Evolutionary conservation across 1,139 yeast genomes (phyloP), one percentile per base, ranked within the genome.

Genomic region (Blastobotrys capitulatus): DNA sequence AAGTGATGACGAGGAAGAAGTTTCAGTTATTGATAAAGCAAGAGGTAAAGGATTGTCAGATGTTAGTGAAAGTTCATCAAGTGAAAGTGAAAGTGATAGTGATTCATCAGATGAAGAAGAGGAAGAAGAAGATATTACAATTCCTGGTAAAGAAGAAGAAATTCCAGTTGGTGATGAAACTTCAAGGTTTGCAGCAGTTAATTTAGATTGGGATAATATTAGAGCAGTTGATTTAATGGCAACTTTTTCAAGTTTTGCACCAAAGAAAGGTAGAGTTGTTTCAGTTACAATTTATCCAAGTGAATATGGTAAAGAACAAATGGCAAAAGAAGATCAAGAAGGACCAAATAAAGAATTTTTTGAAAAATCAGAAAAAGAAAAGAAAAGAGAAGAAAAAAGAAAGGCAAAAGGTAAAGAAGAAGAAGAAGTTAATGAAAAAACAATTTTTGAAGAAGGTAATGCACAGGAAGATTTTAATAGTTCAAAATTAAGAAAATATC

Each of bases 141-240:
- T 78, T 38, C 83, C 83, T 2, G 72, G 83, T 63, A 85, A 84
- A 36, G 90, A 82, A 57, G 65, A 68, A 8, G 76, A 79, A 51
- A 86, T 94, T 12, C 92, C 86, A 46, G 83, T 81, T 52, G 95
- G 96, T 40, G 97, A 90, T 1, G 96, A 96, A 27, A 76, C 95
- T 0, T 71, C 72, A 35, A 72, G 86, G 6, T 75, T 94, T 63
- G 98, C 98, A 0, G 96, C 84, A 1, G 98, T 94, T 31, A 94
- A 94, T 62, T 75, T 94, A 78, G 98, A 94, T 64, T 94, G 98
- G 98, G 99, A 94, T 60, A 86, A 92, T 62, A 75, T 94, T 19
- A 77, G 81, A 47, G 86, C 97, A 0, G 81, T 80, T 12, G 98
- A 92, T 65, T 68, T 94, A 56, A 80, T 87, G 86, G 95, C 95